Base-by-base conservation (phyloP, 768 basidiomycete genomes). In the Galerina sulciceps region DNA sequence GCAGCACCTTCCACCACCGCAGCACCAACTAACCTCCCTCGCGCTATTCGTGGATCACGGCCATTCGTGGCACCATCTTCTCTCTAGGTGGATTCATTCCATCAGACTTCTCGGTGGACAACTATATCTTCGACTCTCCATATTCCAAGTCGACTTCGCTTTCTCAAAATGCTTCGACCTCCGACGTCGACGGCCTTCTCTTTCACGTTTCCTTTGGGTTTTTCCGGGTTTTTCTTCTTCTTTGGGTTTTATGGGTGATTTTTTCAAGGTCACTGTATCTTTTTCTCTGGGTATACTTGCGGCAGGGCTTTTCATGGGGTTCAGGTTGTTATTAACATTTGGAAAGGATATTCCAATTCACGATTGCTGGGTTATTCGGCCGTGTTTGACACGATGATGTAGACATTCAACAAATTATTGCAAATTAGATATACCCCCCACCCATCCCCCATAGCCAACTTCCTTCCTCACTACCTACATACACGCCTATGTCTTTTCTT, bases 171-270 rank as follows among this genome's bases (percentile, higher is more conserved):
- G 6, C 49, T 18, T 18, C 36, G 22, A 38, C 36, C 8, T 3
- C 49, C 22, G 14, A 11, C 36, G n/a, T 51, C 36, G 37, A 22
- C 18, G 15, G 34, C 14, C 22, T 4, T n/a, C 18, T 20, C 20
- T 23, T 53, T 53, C 10, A 10, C 10, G 18, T 47, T 59, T 40
- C 22, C 18, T 55, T 45, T 51, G n/a, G 59, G 59, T 18, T 37
- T 55, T 45, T 55, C 20, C 36, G 46, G 46, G 14, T 50, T 35
- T 46, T 38, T 47, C 9, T 41, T 43, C 23, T 34, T 36, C 22
- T 48, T 38, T 8, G 52, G 51, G 20, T 47, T 47, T 54, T 31
- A 45, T 11, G 23, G 41, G 47, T 13, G 37, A 43, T 60, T 22
- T 47, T 41, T 48, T 42, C 34, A 14, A 31, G 58, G 35, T 47